Evolutionary conservation across 225 moss, liverwort and hornwort species (phyloP), one percentile per base, ranked within the genome.

Genomic region (Polytrichum formosum): DNA sequence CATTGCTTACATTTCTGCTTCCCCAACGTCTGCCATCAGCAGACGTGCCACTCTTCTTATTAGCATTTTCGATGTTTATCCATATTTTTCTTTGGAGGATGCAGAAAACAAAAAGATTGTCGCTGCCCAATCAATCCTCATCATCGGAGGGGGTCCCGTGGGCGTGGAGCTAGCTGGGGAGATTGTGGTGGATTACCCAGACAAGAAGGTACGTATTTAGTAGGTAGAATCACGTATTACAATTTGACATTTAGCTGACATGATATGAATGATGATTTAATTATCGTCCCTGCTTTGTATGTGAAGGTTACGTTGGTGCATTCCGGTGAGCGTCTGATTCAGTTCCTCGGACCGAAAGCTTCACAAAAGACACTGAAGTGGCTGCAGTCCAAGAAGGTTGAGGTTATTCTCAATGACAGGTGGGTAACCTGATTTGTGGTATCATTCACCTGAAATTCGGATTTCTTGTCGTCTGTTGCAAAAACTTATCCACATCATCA

Each of bases 101-200:
- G 67, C 88, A 96, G 95, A 84, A 64, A 90, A 93, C 70, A 67
- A 79, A 18, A 87, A 84, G 58, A 78, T 96, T 18, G 7, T 73
- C 16, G 90, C 74, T 20, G 93, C 93, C 6, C 73, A 88, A 22
- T 79, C 90, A 4, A 81, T 96, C 69, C 82, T 96, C 6, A 93
- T 96, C 8, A 79, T 96, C 18, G 93, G 93, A 60, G 95, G 93
- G 20, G 93, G 95, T 6, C 93, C 95, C 0, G 91, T 91, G 31
- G 95, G 93, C 28, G 88, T 96, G 64, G 95, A 96, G 70, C 73
- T 96, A 2, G 95, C 91, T 0, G 95, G 83, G 1, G 95, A 96
- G 74, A 84, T 93, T 72, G 86, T 90, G 7, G 88, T 85, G 1
- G 95, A 96, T 61, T 96, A 81, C n/a, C 95, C 95, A 0, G 54